Evolutionary conservation across 1,284 basidiomycete genomes (phyloP).

Genomic region (Melampsora americana): DNA sequence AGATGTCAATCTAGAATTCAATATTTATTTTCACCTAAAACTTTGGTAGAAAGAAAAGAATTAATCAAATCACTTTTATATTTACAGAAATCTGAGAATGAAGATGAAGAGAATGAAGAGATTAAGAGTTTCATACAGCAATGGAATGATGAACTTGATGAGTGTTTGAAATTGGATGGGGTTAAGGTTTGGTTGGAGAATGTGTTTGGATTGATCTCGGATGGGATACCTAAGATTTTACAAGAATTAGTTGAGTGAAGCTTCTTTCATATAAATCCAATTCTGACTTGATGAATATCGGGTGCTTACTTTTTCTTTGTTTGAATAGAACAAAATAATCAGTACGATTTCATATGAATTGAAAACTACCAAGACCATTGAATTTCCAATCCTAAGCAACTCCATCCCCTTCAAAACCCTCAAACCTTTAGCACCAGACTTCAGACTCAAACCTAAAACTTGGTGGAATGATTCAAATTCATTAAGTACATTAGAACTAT

Average conservation of each 20-base stretch:
- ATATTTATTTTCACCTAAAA: constrained; percentile 62
- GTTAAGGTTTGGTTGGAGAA: background rate
- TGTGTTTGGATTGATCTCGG: background rate
- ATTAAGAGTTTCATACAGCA: background rate
- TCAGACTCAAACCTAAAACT: background rate
- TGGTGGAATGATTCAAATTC: constrained; percentile 20
- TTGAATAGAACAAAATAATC: background rate
- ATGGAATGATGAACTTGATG: background rate
- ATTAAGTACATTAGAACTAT: constrained; percentile 4
- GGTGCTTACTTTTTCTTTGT: background rate
- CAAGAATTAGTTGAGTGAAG: constrained; percentile 1
- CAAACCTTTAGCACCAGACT: background rate
- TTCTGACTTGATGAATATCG: too few relatives aligned
- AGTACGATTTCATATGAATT: background rate
- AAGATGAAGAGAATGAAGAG: background rate
- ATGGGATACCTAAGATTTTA: constrained; percentile 1
- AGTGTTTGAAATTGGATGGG: background rate
- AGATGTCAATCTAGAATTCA: constrained; percentile 86
- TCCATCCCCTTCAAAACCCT: background rate
- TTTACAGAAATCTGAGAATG: background rate
- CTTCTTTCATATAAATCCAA: too few relatives aligned
- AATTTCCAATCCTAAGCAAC: background rate
- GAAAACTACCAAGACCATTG: background rate
- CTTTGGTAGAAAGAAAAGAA: background rate
- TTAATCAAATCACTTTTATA: background rate